Percentiles rank a stretch among this genome's conserved stretches.
phyloP scores from a whole-genome alignment of 768 basidiomycete species.

The Auricularia sp. region DNA sequence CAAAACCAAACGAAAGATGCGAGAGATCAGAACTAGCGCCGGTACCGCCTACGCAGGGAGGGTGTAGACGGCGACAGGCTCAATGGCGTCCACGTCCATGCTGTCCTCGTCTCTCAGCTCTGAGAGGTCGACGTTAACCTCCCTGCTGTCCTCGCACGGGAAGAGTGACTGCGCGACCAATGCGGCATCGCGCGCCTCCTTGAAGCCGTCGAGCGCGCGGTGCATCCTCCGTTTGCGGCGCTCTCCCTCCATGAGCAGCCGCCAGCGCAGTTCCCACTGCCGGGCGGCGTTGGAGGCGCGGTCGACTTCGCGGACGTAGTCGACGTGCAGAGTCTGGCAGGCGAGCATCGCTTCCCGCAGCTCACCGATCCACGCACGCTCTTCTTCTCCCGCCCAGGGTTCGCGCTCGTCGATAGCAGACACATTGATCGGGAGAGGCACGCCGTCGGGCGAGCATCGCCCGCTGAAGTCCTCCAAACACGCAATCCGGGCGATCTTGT shows the following conservation, averaged over 20 bases:
- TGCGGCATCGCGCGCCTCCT: background rate
- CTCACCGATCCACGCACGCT: background rate
- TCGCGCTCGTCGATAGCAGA: background rate
- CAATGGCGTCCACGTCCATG: background rate
- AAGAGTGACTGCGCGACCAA: background rate
- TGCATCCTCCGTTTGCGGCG: background rate
- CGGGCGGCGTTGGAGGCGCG: background rate
- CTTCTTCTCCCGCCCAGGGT: background rate
- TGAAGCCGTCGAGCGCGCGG: background rate
- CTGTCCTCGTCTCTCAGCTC: background rate
- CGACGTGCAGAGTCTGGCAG: background rate
- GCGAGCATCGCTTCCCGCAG: background rate
- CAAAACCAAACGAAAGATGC: no score
- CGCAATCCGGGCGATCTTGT: background rate
- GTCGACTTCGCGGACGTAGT: slow-evolving; percentile 1
- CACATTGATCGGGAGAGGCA: background rate
- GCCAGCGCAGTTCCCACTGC: background rate
- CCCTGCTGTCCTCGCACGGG: background rate
- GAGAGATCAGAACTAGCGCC: background rate
- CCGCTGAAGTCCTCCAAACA: background rate
- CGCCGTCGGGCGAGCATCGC: background rate
- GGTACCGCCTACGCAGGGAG: background rate
- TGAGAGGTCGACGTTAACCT: background rate
- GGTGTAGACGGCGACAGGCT: background rate
- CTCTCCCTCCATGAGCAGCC: background rate